Evolutionary conservation across 2,329 filamentous ascomycete genomes (phyloP).

Genomic region (Microcyclosporella mali): DNA sequence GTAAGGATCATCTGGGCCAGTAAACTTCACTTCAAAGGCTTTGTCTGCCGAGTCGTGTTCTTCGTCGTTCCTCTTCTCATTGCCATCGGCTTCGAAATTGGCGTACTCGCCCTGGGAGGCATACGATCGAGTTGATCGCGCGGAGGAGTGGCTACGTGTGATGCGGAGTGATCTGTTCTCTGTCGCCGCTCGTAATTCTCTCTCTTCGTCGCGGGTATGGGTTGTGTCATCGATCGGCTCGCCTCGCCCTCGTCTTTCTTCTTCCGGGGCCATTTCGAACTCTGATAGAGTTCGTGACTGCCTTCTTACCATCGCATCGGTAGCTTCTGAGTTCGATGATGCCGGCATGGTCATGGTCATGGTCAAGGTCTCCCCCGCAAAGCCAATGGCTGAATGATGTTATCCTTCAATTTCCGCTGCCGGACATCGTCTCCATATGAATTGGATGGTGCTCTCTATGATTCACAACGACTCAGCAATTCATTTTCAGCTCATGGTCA

Average conservation of each 20-base stretch:
- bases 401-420: no score
- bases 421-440: no score
- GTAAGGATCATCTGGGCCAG: constrained; percentile 65
- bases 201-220: background rate
- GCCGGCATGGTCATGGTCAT: no score
- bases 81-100: constrained; percentile 7
- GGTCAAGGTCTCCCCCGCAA: no score
- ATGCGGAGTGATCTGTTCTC: constrained; percentile 5
- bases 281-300: constrained; percentile 15
- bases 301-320: background rate
- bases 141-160: constrained; percentile 23
- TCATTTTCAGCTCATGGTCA: no score
- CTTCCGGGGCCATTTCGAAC: background rate
- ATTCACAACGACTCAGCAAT: no score
- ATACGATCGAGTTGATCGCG: constrained; percentile 26
- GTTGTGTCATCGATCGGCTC: no score
- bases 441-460: no score
- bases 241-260: background rate
- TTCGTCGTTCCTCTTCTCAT: constrained; percentile 2
- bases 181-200: constrained; percentile 1
- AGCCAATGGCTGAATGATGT: no score
- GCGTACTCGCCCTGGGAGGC: constrained; percentile 24
- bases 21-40: constrained; percentile 66
- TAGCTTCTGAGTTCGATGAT: background rate
- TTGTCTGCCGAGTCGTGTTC: constrained; percentile 20